Evolutionary conservation across 2,329 filamentous ascomycete genomes (phyloP).

Genomic region (Botrytis elliptica): DNA sequence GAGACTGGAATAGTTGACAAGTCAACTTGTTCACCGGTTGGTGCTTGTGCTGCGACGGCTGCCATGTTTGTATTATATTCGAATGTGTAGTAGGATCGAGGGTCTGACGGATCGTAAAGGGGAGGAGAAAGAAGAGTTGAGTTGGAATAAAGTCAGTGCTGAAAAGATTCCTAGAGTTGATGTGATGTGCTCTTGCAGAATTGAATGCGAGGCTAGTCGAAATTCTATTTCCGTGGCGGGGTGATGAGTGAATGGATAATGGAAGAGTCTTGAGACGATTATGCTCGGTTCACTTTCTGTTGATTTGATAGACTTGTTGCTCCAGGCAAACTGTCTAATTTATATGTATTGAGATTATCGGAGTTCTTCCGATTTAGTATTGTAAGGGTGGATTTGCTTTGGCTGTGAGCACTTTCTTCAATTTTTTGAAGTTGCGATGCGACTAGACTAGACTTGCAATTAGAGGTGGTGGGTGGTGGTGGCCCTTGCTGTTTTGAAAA

Average conservation of each 20-base stretch:
- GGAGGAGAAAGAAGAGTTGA: neutral
- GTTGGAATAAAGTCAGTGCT: conserved; percentile 1
- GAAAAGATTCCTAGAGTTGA: conserved; percentile 8
- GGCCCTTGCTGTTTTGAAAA: conserved; percentile 12
- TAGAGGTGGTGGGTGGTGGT: conserved; percentile 2
- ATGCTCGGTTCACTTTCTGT: neutral
- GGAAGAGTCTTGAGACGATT: neutral
- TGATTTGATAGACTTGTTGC: conserved; percentile 11
- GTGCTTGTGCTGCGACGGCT: conserved; percentile 30
- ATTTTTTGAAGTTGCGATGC: conserved; percentile 12
- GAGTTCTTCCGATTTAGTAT: neutral
- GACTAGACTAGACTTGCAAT: conserved; percentile 3
- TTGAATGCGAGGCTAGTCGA: conserved; percentile 19
- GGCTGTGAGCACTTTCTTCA: conserved; percentile 7
- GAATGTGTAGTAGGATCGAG: conserved; percentile 5
- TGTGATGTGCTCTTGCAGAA: conserved; percentile 19
- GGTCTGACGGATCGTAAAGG: conserved; percentile 11
- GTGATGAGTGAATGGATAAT: conserved; percentile 6
- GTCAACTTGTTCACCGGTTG: conserved; percentile 53
- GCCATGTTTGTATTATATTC: conserved; percentile 32
- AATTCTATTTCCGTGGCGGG: conserved; percentile 20
- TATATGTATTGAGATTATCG: neutral
- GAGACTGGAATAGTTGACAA: conserved; percentile 67
- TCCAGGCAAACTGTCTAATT: conserved; percentile 17
- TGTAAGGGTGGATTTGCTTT: neutral